A percentile compares a stretch with the other conserved stretches of the same genome.
phyloP scores from a whole-genome alignment of 805 yeast species.

The Dipodascus albidus region DNA sequence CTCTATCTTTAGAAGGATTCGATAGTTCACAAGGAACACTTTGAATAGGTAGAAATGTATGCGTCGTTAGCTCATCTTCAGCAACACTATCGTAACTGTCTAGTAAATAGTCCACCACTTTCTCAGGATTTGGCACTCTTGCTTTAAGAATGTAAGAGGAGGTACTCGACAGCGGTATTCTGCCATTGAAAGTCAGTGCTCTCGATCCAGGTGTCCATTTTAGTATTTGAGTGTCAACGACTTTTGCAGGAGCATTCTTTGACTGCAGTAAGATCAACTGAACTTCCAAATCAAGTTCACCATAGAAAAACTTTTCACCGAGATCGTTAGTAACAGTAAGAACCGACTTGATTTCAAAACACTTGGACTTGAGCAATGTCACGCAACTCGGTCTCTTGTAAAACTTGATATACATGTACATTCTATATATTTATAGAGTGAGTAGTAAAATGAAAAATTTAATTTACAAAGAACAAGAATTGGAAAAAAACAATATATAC shows the following conservation, averaged over 20 bases:
- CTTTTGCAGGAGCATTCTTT: background rate
- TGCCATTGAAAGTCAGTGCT: conserved; percentile 9
- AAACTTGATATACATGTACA: conserved; percentile 22
- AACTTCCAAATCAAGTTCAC: conserved; percentile 15
- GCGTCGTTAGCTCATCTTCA: background rate
- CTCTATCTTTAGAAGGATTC: background rate
- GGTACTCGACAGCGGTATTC: background rate
- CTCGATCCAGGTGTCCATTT: conserved; percentile 10
- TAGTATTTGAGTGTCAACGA: background rate
- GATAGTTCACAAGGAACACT: background rate
- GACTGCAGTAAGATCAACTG: background rate
- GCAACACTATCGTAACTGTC: background rate
- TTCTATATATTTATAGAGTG: conserved; percentile 12
- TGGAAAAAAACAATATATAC: background rate
- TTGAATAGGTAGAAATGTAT: background rate
- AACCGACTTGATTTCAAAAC: conserved; percentile 8
- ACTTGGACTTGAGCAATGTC: background rate
- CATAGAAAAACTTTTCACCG: conserved; percentile 31
- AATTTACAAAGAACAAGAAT: background rate
- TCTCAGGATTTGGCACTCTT: background rate
- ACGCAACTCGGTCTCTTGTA: conserved; percentile 22
- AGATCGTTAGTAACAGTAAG: conserved; percentile 29
- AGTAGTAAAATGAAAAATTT: conserved; percentile 1
- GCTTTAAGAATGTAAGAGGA: background rate
- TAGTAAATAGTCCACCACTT: background rate